Evolutionary conservation across 106 monocot species (phyloP).

Genomic region (Platanthera zijinensis): DNA sequence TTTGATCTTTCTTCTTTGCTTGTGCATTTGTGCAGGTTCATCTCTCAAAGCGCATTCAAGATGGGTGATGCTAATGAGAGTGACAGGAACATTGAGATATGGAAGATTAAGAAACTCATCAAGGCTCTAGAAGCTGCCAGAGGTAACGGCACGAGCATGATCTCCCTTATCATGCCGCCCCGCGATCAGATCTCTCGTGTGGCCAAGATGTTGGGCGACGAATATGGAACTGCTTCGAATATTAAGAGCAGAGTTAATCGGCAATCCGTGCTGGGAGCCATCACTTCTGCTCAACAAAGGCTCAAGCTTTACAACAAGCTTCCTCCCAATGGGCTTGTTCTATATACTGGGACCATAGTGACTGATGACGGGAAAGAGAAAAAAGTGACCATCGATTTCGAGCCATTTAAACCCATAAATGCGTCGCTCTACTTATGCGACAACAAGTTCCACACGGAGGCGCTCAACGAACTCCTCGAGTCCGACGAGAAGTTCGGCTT

Average conservation of each 20-base stretch:
- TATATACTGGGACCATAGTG: constrained; percentile 48
- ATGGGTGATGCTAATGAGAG: constrained; percentile 30
- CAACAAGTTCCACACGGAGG: constrained; percentile 24
- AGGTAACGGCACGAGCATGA: constrained; percentile 62
- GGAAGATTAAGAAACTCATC: constrained; percentile 51
- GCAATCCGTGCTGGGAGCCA: constrained; percentile 44
- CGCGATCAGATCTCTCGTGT: constrained; percentile 21
- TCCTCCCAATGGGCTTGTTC: constrained; percentile 32
- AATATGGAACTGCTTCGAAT: constrained; percentile 24
- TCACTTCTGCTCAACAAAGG: constrained; percentile 47
- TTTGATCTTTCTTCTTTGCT: neutral
- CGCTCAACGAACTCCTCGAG: constrained; percentile 26
- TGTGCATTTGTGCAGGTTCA: constrained; percentile 2
- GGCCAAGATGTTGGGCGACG: constrained; percentile 27
- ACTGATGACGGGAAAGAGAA: constrained; percentile 59
- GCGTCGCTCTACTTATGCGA: constrained; percentile 22
- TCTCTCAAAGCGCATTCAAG: neutral
- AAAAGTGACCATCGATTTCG: constrained; percentile 34
- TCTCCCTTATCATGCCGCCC: constrained; percentile 25
- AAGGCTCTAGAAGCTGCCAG: constrained; percentile 50
- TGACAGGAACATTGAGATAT: constrained; percentile 32
- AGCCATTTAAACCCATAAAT: constrained; percentile 22
- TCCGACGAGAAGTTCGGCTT: constrained; percentile 30
- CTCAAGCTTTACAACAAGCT: constrained; percentile 21
- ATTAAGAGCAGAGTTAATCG: constrained; percentile 49